Conservation (phyloP, 352 stramenopile species). For the Globisporangium orthogonon region DNA sequence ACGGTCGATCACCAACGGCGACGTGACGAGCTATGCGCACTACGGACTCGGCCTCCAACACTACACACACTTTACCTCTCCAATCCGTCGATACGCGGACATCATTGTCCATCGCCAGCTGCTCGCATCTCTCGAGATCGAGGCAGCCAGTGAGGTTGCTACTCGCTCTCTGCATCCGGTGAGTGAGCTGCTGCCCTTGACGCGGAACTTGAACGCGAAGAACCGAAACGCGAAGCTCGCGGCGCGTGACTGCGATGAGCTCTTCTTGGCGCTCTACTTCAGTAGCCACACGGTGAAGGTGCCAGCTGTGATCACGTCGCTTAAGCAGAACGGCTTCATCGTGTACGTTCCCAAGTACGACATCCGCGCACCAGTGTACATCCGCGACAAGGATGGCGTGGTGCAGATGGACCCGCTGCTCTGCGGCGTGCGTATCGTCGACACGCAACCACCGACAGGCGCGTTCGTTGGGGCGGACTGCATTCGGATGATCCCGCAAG, state of each 20-base stretch:
- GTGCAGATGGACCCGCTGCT: constrained; percentile 82
- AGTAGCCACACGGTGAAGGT: constrained; percentile 80
- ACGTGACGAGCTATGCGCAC: constrained; percentile 67
- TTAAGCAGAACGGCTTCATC: constrained; percentile 91
- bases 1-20: constrained; percentile 26
- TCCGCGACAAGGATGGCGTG: constrained; percentile 79
- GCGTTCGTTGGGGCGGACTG: constrained; percentile 51
- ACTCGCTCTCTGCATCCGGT: constrained; percentile 14
- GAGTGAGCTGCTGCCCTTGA: constrained; percentile 68
- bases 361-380: constrained; percentile 87
- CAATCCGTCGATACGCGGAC: constrained; percentile 88
- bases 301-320: constrained; percentile 81
- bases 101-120: constrained; percentile 90
- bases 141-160: neutral
- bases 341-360: constrained; percentile 92
- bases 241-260: constrained; percentile 81
- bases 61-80: constrained; percentile 92
- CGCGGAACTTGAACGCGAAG: constrained; percentile 86
- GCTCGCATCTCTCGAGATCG: constrained; percentile 37
- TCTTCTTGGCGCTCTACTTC: constrained; percentile 93
- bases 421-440: constrained; percentile 59
- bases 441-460: constrained; percentile 47
- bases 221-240: constrained; percentile 88
- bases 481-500: constrained; percentile 62
- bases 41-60: constrained; percentile 86